Conservation (phyloP, 1,284 basidiomycete genomes). For the Melampsora larici-populina region DNA sequence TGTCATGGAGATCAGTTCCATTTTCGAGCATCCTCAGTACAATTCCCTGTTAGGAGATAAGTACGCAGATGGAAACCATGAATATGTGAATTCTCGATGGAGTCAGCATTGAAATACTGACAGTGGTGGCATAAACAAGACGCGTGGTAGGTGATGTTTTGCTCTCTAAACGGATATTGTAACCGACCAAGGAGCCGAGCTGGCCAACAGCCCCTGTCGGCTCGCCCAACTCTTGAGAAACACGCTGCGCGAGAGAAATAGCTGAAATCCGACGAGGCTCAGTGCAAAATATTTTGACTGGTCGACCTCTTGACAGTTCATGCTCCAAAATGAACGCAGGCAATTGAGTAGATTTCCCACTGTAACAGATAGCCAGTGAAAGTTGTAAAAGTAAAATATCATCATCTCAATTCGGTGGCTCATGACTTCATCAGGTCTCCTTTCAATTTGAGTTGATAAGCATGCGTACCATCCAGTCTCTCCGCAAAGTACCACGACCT, state of each 20-base stretch:
- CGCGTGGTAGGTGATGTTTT: constrained; percentile 54
- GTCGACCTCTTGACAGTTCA: constrained; percentile 72
- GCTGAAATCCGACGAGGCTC: constrained; percentile 96
- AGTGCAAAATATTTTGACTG: constrained; percentile 91
- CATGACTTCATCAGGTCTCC: constrained; percentile 4
- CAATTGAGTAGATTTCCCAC: constrained; percentile 96
- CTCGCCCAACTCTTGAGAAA: constrained; percentile 90
- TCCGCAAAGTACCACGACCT: constrained; percentile 88
- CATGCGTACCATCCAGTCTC: constrained; percentile 84
- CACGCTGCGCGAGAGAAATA: constrained; percentile 91
- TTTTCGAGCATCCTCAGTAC: constrained; percentile 93
- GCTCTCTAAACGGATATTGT: constrained; percentile 89
- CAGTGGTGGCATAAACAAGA: constrained; percentile 68
- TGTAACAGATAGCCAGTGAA: constrained; percentile 50
- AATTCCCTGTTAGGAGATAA: constrained; percentile 72
- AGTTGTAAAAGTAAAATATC: background rate
- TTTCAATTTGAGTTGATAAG: background rate
- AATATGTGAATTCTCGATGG: background rate
- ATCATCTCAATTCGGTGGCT: constrained; percentile 15
- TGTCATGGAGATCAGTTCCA: constrained; percentile 81
- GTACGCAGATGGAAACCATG: constrained; percentile 6
- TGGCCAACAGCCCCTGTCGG: constrained; percentile 75
- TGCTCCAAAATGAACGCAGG: constrained; percentile 93
- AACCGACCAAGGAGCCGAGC: constrained; percentile 78
- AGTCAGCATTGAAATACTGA: constrained; percentile 43